phyloP scores from a whole-genome alignment of 2,329 filamentous ascomycete species.

The Penicillium fuscoglaucum region DNA sequence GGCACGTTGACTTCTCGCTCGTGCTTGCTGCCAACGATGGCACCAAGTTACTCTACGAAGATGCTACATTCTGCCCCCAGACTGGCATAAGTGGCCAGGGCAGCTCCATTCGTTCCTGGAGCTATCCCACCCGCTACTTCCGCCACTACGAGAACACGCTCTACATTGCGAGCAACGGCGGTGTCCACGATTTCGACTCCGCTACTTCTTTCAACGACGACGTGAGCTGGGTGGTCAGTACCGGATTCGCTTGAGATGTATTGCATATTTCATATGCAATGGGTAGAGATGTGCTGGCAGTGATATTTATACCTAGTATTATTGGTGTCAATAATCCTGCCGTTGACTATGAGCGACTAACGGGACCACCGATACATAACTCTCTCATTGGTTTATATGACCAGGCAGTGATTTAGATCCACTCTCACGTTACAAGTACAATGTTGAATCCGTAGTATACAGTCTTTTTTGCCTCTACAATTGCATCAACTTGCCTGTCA shows the following conservation, averaged over 20 bases:
- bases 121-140: slow-evolving; percentile 60
- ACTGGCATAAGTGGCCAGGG: slow-evolving; percentile 54
- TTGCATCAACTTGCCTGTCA: too few species aligned
- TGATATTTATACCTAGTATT: neutral
- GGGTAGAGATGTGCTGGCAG: neutral
- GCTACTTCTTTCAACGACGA: slow-evolving; percentile 54
- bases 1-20: slow-evolving; percentile 58
- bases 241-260: slow-evolving; percentile 46
- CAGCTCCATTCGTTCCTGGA: slow-evolving; percentile 58
- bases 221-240: slow-evolving; percentile 52
- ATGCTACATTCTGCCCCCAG: slow-evolving; percentile 64
- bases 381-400: too few species aligned
- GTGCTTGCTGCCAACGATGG: slow-evolving; percentile 54
- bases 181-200: slow-evolving; percentile 56
- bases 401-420: too few species aligned
- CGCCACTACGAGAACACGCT: slow-evolving; percentile 54
- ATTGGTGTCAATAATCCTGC: too few species aligned
- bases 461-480: too few species aligned
- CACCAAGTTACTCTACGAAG: slow-evolving; percentile 58
- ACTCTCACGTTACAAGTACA: too few species aligned
- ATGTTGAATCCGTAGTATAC: too few species aligned
- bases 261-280: neutral
- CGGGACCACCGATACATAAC: too few species aligned
- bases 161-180: slow-evolving; percentile 57
- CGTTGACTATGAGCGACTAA: too few species aligned